Evolutionary conservation across 164 flowering plant genomes (phyloP).

Genomic region (Protea cynaroides): DNA sequence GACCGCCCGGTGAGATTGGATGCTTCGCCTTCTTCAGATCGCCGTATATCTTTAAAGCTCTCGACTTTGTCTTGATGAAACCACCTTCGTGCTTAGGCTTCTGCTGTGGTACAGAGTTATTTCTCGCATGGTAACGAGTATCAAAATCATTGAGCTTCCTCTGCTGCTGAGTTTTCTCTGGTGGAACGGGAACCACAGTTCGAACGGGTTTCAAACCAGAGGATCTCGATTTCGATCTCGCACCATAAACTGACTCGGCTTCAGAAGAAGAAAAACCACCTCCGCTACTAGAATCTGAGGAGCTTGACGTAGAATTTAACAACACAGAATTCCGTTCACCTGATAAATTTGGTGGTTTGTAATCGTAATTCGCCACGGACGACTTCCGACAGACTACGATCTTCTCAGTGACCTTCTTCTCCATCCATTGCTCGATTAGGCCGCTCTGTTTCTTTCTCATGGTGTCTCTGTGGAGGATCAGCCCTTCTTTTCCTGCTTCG

Average conservation of each 20-base stretch:
- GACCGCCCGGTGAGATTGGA: constrained; percentile 84
- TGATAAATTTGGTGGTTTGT: no score
- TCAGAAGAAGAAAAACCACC: constrained; percentile 63
- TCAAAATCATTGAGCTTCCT: neutral
- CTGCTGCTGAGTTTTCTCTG: neutral
- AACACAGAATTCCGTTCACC: constrained; percentile 8
- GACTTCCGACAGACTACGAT: constrained; percentile 22
- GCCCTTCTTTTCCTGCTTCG: constrained; percentile 22
- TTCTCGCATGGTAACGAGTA: neutral
- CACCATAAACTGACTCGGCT: constrained; percentile 39
- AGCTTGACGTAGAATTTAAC: constrained; percentile 55
- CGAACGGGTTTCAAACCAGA: constrained; percentile 38
- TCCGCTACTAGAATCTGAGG: constrained; percentile 61
- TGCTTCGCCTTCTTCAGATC: constrained; percentile 79
- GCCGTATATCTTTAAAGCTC: constrained; percentile 69
- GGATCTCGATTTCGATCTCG: constrained; percentile 18
- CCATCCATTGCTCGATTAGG: constrained; percentile 63
- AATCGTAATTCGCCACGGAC: constrained; percentile 6
- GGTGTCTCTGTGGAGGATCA: constrained; percentile 33
- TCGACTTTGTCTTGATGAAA: constrained; percentile 51
- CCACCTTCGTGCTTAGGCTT: constrained; percentile 31
- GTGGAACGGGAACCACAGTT: constrained; percentile 22
- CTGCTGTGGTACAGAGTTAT: constrained; percentile 4
- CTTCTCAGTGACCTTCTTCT: constrained; percentile 41
- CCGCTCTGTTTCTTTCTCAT: constrained; percentile 40